Evolutionary conservation across 192 early-diverging fungal species (phyloP).

Genomic region (Coemansia sp.): DNA sequence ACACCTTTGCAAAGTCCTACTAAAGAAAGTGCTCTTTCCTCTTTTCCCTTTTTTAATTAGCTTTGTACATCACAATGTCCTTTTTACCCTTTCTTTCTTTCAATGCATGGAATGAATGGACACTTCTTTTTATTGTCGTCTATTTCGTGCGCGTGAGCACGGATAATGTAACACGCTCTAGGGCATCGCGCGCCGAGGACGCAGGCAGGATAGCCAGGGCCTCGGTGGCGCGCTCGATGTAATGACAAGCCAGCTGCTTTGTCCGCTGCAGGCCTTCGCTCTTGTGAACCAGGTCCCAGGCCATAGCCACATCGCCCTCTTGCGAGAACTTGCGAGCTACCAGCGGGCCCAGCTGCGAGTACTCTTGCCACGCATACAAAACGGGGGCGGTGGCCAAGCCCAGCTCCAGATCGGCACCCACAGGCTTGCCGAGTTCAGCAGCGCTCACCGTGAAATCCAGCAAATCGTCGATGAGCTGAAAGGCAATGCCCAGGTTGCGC

Average conservation of each 20-base stretch:
- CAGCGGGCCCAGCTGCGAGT: conserved; percentile 77
- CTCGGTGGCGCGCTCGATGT: conserved; percentile 75
- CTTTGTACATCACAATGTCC: not conserved
- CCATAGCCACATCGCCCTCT: conserved; percentile 76
- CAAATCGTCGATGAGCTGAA: conserved; percentile 94
- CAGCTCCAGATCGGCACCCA: conserved; percentile 85
- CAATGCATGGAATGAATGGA: not conserved
- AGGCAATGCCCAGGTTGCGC: conserved; percentile 88
- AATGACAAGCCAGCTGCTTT: conserved; percentile 69
- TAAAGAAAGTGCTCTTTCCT: not conserved
- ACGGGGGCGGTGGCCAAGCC: conserved; percentile 95
- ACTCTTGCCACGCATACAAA: conserved; percentile 90
- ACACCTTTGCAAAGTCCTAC: conserved; percentile 86
- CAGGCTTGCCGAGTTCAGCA: conserved; percentile 87
- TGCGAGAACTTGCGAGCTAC: conserved; percentile 86
- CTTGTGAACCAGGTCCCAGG: conserved; percentile 75
- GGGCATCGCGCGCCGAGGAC: conserved; percentile 74
- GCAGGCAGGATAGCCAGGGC: conserved; percentile 70
- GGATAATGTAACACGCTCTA: conserved; percentile 80
- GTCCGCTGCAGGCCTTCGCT: conserved; percentile 82
- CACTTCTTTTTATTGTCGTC: not conserved
- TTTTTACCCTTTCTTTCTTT: not conserved
- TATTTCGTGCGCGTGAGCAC: conserved; percentile 84
- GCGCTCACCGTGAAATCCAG: conserved; percentile 83
- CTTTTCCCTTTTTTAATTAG: no score